Evolutionary conservation across 1,284 basidiomycete species (phyloP).

Genomic region (Trichosporon ovoides): DNA sequence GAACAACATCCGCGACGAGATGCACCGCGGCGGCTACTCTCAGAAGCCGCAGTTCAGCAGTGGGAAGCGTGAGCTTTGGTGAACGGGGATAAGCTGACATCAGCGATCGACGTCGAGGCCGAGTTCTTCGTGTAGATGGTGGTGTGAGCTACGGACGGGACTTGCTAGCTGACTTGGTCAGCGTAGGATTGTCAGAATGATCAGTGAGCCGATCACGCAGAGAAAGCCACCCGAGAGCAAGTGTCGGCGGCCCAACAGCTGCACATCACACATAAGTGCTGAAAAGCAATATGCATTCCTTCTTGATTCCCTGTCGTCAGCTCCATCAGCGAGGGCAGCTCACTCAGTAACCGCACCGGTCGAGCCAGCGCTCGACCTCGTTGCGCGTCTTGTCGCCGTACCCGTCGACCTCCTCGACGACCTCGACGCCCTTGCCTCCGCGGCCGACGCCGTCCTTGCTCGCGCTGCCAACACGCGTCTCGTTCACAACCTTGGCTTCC

Average conservation of each 20-base stretch:
- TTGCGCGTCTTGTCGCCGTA: slow-evolving; percentile 34
- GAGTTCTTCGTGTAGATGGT: not conserved
- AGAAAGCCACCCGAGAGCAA: not conserved
- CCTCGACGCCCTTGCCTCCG: slow-evolving; percentile 41
- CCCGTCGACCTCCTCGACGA: slow-evolving; percentile 30
- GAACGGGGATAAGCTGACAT: slow-evolving; percentile 12
- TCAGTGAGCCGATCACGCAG: not conserved
- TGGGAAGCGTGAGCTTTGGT: not conserved
- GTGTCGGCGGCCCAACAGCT: not conserved
- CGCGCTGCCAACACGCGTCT: slow-evolving; percentile 23
- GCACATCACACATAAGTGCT: too few relatives aligned
- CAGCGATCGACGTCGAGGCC: not conserved
- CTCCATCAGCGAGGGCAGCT: not conserved
- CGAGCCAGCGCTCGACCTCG: slow-evolving; percentile 49
- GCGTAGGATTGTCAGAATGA: slow-evolving; percentile 7
- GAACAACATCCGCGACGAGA: slow-evolving; percentile 57
- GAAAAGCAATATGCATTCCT: not conserved
- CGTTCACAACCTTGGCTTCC: slow-evolving; percentile 2
- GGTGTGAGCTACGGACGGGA: not conserved
- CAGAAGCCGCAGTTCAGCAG: slow-evolving; percentile 70
- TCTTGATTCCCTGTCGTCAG: not conserved
- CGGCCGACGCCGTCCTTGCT: slow-evolving; percentile 30
- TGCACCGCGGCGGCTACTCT: slow-evolving; percentile 59
- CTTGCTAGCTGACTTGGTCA: slow-evolving; percentile 7
- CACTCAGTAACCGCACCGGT: slow-evolving; percentile 40